phyloP scores from a whole-genome alignment of 805 yeast genomes.

The Pichia manshurica region DNA sequence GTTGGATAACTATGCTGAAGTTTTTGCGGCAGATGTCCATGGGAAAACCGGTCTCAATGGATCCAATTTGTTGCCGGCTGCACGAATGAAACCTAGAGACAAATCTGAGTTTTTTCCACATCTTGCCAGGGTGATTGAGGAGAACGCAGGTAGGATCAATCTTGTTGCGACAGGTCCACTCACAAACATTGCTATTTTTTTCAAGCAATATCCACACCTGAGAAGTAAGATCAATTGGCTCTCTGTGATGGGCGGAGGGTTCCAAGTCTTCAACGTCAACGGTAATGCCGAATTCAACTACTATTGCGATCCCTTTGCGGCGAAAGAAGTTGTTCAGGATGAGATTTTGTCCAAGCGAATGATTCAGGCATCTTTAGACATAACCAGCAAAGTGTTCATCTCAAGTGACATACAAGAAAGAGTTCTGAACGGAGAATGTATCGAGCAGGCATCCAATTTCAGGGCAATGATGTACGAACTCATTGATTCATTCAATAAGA shows the following conservation, averaged over 20 bases:
- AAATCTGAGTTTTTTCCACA: conserved; percentile 22
- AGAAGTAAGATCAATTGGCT: conserved; percentile 44
- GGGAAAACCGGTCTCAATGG: conserved; percentile 78
- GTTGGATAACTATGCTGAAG: conserved; percentile 39
- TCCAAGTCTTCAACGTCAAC: conserved; percentile 27
- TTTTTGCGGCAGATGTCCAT: conserved; percentile 58
- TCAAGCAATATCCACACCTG: conserved; percentile 49
- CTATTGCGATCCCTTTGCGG: conserved; percentile 71
- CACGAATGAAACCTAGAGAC: conserved; percentile 28
- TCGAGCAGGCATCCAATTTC: conserved; percentile 34
- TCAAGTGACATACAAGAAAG: conserved; percentile 34
- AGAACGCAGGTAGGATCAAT: conserved; percentile 44
- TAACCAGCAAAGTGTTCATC: conserved; percentile 63
- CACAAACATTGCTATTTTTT: conserved; percentile 62
- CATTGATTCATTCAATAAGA: conserved; percentile 43
- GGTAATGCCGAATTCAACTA: conserved; percentile 68
- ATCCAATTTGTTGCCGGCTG: conserved; percentile 50
- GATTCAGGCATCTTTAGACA: conserved; percentile 58
- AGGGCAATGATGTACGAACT: conserved; percentile 52
- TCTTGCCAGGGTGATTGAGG: conserved; percentile 19
- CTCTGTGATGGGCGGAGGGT: conserved; percentile 74
- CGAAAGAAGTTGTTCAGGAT: conserved; percentile 49
- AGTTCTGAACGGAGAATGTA: conserved; percentile 33
- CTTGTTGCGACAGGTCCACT: conserved; percentile 73
- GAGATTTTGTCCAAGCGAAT: conserved; percentile 41